Conservation (phyloP, 2,329 filamentous ascomycete species). For the Helicocarpus griseus region DNA sequence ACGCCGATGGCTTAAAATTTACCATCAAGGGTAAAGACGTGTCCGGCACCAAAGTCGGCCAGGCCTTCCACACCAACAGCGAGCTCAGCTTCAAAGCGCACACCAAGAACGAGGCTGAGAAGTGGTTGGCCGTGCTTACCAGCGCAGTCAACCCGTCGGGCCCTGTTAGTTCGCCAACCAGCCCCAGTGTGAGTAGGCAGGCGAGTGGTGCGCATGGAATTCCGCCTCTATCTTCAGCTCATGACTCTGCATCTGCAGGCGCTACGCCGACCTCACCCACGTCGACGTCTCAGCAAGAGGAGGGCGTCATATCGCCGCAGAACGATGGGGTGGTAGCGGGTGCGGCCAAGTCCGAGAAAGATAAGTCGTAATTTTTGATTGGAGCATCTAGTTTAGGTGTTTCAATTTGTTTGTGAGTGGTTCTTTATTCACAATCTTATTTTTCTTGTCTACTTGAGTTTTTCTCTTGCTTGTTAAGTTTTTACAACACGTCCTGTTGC, state of each 20-base stretch:
- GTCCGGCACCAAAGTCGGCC: slow-evolving; percentile 63
- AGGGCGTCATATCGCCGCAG: neutral
- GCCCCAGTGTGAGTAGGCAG: slow-evolving; percentile 3
- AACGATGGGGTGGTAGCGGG: neutral
- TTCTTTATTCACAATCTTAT: neutral
- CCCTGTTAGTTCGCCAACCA: neutral
- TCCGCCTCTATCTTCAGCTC: slow-evolving; percentile 1
- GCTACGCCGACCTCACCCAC: neutral
- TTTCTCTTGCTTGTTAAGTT: neutral
- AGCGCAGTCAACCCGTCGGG: neutral
- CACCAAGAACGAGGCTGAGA: slow-evolving; percentile 65
- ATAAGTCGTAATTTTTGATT: neutral
- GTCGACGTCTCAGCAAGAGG: neutral
- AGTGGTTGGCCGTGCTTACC: slow-evolving; percentile 47
- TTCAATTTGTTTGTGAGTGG: neutral
- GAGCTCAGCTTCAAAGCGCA: slow-evolving; percentile 85
- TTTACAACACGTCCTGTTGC: neutral
- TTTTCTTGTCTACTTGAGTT: neutral
- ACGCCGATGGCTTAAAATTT: slow-evolving; percentile 70
- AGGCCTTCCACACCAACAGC: slow-evolving; percentile 67
- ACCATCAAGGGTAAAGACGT: slow-evolving; percentile 91
- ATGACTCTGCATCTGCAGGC: neutral
- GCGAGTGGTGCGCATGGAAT: neutral
- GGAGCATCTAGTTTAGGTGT: neutral
- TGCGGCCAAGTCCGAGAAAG: neutral